Base-by-base conservation (phyloP, 495 filamentous ascomycete genomes). In the Lophiostoma macrostomum region DNA sequence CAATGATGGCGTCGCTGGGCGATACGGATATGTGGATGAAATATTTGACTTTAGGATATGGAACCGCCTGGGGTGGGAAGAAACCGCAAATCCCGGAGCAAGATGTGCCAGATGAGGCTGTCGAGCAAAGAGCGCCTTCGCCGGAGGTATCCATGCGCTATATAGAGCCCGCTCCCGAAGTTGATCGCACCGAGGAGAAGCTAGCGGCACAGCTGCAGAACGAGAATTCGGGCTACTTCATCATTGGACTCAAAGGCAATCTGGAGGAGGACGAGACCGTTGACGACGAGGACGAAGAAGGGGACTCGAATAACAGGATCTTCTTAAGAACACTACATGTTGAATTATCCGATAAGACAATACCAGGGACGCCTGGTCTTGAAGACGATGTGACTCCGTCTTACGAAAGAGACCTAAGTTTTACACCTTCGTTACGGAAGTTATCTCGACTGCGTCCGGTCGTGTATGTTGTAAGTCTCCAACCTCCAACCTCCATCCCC, bases 171-270 rank as follows among this genome's bases (percentile, higher is more conserved):
- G 49, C 65, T 31, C 70, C 67, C 25, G 68, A 73, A 41, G 53
- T 63, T 28, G 61, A 68, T 23, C 18, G 35, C 14, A 31, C 58
- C 1, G 63, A 66, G 43, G 49, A 58, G 6, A 60, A 62, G 41
- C 57, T 62, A 12, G 59, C 54, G 22, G 28, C 51, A 11, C 69
- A 71, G 42, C 59, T 62, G n/a, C 57, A 59, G 6, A 50, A 53
- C 14, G 67, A 69, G 57, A 69, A 67, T 42, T 50, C 48, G 13
- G 87, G 86, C 5, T 78, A 79, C 48, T 94, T 84, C 60, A 69
- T 91, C 10, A 78, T 94, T 50, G 88, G 88, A 2, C 72, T 90
- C 3, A 75, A 76, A 48, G 83, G 86, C 12, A 75, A 83, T 34
- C 65, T 86, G 37, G 77, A 80, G 16, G 74, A 76, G 14, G 56